A percentile compares a stretch with the other conserved stretches of the same genome.
Evolutionary conservation across 2,329 filamentous ascomycete genomes (phyloP).

Genomic region (Calonectria hongkongensis): DNA sequence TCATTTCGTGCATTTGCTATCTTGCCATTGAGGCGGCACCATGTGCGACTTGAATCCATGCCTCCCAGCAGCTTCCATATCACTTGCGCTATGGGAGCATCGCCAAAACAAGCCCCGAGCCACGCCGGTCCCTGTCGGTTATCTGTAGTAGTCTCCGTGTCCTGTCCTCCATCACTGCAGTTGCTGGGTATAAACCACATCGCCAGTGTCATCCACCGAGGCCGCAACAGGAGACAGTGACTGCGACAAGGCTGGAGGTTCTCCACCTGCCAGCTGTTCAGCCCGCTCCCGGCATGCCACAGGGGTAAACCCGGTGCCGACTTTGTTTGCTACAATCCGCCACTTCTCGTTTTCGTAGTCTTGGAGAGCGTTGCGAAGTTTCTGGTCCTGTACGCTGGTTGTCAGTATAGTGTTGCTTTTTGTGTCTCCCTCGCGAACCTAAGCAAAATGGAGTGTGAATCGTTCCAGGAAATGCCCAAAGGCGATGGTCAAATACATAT

Average conservation of each 20-base stretch:
- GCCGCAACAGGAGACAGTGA: constrained; percentile 70
- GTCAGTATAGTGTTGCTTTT: constrained; percentile 35
- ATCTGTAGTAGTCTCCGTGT: background rate
- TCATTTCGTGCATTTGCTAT: constrained; percentile 27
- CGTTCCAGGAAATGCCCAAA: no score
- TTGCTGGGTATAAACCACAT: constrained; percentile 65
- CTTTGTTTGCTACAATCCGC: constrained; percentile 93
- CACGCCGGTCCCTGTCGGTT: constrained; percentile 14
- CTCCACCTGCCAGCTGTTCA: constrained; percentile 73
- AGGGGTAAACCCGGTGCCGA: constrained; percentile 92
- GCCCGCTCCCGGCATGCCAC: constrained; percentile 90
- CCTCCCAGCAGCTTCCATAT: constrained; percentile 24
- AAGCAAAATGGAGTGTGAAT: background rate
- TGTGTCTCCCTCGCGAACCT: background rate
- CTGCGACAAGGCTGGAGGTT: constrained; percentile 65
- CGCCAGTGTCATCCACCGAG: constrained; percentile 52
- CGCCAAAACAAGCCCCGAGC: constrained; percentile 33
- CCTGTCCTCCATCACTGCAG: constrained; percentile 66
- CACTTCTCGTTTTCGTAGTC: constrained; percentile 95
- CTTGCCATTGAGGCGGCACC: constrained; percentile 26
- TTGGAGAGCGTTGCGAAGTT: constrained; percentile 84
- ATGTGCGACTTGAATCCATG: constrained; percentile 26
- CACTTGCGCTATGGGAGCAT: constrained; percentile 27
- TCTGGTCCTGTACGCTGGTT: constrained; percentile 77
- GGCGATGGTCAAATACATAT: background rate